Conservation (phyloP, 2,329 filamentous ascomycete genomes). For the Ophiostoma himal-ulmi region DNA sequence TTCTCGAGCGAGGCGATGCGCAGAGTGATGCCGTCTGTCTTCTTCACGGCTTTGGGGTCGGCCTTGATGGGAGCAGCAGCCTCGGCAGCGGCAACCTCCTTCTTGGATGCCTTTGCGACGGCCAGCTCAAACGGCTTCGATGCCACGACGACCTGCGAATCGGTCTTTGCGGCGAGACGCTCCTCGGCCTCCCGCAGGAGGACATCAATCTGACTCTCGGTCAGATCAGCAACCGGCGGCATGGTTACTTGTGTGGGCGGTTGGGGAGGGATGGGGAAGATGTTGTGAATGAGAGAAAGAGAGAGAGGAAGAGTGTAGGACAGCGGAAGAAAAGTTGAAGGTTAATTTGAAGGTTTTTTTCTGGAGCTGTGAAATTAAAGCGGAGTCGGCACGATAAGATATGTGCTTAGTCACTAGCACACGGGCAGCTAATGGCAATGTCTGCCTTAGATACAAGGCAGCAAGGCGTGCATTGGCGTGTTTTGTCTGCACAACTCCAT, state of each 20-base stretch:
- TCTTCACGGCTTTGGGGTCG: constrained; percentile 18
- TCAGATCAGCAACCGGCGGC: constrained; percentile 29
- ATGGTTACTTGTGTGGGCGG: constrained; percentile 24
- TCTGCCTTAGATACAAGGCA: neutral
- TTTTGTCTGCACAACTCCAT: neutral
- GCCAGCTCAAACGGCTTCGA: constrained; percentile 16
- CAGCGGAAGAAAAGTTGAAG: neutral
- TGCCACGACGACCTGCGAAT: constrained; percentile 10
- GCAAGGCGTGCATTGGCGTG: constrained; percentile 1
- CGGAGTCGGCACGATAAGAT: neutral
- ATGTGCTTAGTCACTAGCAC: neutral
- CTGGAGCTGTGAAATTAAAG: constrained; percentile 13
- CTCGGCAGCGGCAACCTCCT: constrained; percentile 21
- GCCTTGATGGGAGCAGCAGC: constrained; percentile 17
- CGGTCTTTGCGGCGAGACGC: constrained; percentile 32
- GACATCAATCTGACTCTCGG: constrained; percentile 36
- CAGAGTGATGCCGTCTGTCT: constrained; percentile 30
- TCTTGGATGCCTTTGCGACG: constrained; percentile 21
- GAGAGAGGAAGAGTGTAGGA: constrained; percentile 7
- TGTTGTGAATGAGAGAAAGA: constrained; percentile 15
- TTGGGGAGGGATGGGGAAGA: neutral
- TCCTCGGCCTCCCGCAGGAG: constrained; percentile 38
- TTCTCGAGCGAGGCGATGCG: constrained; percentile 30
- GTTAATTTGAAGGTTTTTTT: constrained; percentile 11
- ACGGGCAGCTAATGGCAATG: neutral